Conservation (phyloP, 176 grass and related monocot genomes). For the Secale cereale region DNA sequence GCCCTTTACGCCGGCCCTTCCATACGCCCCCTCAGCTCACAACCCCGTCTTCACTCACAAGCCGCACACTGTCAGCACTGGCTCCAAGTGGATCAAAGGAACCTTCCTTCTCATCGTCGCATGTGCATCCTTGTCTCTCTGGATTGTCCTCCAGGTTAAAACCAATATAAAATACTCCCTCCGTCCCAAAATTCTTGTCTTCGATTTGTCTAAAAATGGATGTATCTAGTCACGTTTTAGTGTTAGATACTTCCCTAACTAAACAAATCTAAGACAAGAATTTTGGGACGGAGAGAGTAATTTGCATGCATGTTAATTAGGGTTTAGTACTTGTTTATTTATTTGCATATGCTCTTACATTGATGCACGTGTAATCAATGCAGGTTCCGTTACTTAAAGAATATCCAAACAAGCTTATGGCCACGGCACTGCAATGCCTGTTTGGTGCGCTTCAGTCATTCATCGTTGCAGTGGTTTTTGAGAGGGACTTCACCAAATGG, state of each 20-base stretch:
- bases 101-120: slow-evolving; percentile 48
- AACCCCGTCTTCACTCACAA: slow-evolving; percentile 24
- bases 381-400: slow-evolving; percentile 50
- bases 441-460: slow-evolving; percentile 57
- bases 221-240: no score
- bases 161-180: no score
- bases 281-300: no score
- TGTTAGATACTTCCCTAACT: no score
- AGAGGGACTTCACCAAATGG: slow-evolving; percentile 56
- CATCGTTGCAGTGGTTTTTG: slow-evolving; percentile 41
- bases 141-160: slow-evolving; percentile 55
- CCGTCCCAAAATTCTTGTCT: no score
- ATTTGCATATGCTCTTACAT: neutral
- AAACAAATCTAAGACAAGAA: no score
- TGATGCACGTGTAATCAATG: neutral
- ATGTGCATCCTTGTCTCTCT: slow-evolving; percentile 50
- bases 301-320: neutral
- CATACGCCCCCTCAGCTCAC: slow-evolving; percentile 41
- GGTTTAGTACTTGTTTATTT: neutral
- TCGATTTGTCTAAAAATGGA: no score
- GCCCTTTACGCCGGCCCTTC: slow-evolving; percentile 59
- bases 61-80: neutral
- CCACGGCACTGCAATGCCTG: slow-evolving; percentile 23
- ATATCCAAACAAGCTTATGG: slow-evolving; percentile 34
- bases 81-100: slow-evolving; percentile 48